phyloP scores from a whole-genome alignment of 2,329 filamentous ascomycete genomes.

The Colletotrichum cereale region DNA sequence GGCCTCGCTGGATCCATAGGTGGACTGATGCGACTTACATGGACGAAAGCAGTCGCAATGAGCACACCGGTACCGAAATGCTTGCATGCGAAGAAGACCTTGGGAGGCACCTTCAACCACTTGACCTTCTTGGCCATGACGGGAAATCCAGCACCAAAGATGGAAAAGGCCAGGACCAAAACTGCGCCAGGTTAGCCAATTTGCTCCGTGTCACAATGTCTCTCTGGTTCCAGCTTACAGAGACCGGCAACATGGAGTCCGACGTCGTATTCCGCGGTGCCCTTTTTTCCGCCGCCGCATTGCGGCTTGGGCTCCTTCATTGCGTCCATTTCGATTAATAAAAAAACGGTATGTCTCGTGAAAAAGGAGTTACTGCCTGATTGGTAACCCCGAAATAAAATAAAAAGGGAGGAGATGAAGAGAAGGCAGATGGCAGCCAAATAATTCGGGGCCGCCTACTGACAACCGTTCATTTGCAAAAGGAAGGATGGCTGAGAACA shows the following conservation, averaged over 20 bases:
- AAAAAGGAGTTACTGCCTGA: slow-evolving; percentile 35
- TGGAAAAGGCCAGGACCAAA: slow-evolving; percentile 55
- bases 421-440: slow-evolving; percentile 40
- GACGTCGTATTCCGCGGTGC: slow-evolving; percentile 56
- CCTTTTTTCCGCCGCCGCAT: slow-evolving; percentile 53
- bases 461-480: slow-evolving; percentile 39
- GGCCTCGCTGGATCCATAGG: fast-evolving
- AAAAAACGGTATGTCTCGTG: slow-evolving; percentile 18
- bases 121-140: slow-evolving; percentile 67
- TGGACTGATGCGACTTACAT: slow-evolving; percentile 59
- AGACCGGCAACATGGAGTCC: slow-evolving; percentile 55
- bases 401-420: slow-evolving; percentile 40
- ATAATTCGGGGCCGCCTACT: slow-evolving; percentile 43
- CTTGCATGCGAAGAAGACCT: slow-evolving; percentile 72
- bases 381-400: slow-evolving; percentile 29
- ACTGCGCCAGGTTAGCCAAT: slow-evolving; percentile 47
- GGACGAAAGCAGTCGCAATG: slow-evolving; percentile 80
- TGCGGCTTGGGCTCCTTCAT: slow-evolving; percentile 52
- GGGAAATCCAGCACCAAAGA: slow-evolving; percentile 63
- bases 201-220: neutral
- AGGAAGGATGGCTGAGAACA: slow-evolving; percentile 42
- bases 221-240: slow-evolving; percentile 50
- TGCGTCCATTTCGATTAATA: slow-evolving; percentile 45
- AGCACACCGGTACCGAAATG: slow-evolving; percentile 79
- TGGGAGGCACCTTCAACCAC: slow-evolving; percentile 69